Conservation (phyloP, 164 flowering plant species). For the Umbellularia californica region DNA sequence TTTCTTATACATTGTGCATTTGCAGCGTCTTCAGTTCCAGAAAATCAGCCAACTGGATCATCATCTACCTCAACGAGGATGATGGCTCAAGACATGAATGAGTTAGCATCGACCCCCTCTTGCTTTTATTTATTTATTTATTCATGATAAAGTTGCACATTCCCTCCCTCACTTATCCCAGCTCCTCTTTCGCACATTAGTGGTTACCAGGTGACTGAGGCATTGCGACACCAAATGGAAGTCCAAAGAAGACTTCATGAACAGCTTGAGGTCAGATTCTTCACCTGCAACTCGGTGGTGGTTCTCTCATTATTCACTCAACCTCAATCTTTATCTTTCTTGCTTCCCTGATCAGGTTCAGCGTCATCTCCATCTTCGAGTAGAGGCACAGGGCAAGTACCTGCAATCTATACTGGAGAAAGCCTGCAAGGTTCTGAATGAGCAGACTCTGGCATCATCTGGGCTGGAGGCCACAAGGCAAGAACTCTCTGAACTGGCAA, state of each 20-base stretch:
- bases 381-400: constrained; percentile 91
- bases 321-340: neutral
- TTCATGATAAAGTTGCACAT: too few species aligned
- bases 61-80: constrained; percentile 45
- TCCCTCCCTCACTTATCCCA: neutral
- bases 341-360: constrained; percentile 56
- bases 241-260: constrained; percentile 90
- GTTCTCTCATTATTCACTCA: constrained; percentile 1
- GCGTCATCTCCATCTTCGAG: constrained; percentile 75
- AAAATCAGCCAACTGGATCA: constrained; percentile 71
- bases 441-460: constrained; percentile 47
- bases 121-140: neutral
- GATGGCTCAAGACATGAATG: constrained; percentile 69
- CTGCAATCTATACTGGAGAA: constrained; percentile 84
- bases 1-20: constrained; percentile 2
- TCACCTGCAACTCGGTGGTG: neutral
- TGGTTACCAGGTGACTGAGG: constrained; percentile 90
- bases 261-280: constrained; percentile 72
- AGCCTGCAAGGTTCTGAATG: constrained; percentile 76
- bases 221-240: constrained; percentile 91
- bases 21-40: constrained; percentile 68
- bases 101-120: constrained; percentile 38
- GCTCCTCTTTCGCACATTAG: constrained; percentile 29
- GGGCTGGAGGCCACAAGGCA: constrained; percentile 74
- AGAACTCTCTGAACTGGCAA: constrained; percentile 75